Evolutionary conservation across 495 filamentous ascomycete species (phyloP).

Genomic region (Tuber brumale): DNA sequence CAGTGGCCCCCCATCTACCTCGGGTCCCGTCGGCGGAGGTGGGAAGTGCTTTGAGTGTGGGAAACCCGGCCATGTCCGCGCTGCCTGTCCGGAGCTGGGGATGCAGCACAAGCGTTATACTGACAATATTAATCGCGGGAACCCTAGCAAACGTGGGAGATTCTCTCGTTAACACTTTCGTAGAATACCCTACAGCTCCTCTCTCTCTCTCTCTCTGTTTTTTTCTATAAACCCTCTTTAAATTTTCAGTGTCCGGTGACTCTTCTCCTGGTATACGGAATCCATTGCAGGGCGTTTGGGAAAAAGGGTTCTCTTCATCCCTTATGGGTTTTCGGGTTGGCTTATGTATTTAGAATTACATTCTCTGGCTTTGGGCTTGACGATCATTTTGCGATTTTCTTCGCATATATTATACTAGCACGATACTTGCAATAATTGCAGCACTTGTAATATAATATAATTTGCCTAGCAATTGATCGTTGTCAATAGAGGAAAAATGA

Average conservation of each 20-base stretch:
- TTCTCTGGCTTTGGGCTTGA: not conserved
- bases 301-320: not conserved
- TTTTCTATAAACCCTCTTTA: not conserved
- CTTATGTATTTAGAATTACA: not conserved
- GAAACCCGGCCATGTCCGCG: slow-evolving; percentile 24
- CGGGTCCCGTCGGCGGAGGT: not conserved
- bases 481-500: not conserved
- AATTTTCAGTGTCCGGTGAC: not conserved
- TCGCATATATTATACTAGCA: not conserved
- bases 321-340: not conserved
- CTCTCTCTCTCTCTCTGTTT: not conserved
- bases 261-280: not conserved
- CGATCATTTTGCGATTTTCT: not conserved
- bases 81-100: slow-evolving; percentile 18
- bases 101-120: not conserved
- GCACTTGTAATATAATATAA: not conserved
- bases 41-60: slow-evolving; percentile 27
- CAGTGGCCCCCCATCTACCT: slow-evolving; percentile 9
- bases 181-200: not conserved
- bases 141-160: not conserved
- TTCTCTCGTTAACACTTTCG: not conserved
- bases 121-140: not conserved
- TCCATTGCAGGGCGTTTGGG: slow-evolving; percentile 1
- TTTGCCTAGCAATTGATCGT: not conserved
- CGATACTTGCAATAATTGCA: not conserved